Conservation (phyloP, 2,329 filamentous ascomycete species). For the Claviceps paspali region DNA sequence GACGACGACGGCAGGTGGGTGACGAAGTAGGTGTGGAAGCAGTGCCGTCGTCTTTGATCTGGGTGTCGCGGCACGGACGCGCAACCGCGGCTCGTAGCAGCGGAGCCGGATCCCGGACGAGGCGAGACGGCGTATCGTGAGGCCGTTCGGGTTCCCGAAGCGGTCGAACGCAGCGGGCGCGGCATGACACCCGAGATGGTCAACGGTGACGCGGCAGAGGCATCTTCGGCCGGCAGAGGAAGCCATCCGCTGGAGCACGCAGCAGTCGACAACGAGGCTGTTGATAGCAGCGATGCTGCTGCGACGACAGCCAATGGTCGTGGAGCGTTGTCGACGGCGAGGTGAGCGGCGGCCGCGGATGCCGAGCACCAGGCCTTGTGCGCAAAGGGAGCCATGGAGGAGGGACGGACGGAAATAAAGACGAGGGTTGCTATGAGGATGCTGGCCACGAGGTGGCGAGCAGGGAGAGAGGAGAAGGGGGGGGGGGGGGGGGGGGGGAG, state of each 20-base stretch:
- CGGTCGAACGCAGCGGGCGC: neutral
- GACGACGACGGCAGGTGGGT: slow-evolving; percentile 90
- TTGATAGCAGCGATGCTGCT: no score
- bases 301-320: neutral
- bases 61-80: neutral
- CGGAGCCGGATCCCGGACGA: neutral
- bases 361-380: slow-evolving; percentile 10
- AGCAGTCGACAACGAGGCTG: no score
- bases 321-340: slow-evolving; percentile 6
- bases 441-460: no score
- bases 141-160: neutral
- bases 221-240: neutral
- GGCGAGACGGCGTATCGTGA: neutral
- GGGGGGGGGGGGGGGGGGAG: no score
- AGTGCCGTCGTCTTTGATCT: slow-evolving; percentile 5
- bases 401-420: slow-evolving; percentile 6
- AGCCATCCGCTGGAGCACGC: neutral
- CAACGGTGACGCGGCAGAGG: no score
- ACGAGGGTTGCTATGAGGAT: no score
- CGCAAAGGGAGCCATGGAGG: slow-evolving; percentile 10
- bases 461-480: no score
- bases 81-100: slow-evolving; percentile 1
- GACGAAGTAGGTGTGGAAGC: slow-evolving; percentile 94
- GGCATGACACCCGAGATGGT: neutral
- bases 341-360: slow-evolving; percentile 7